phyloP scores from a whole-genome alignment of 2,329 filamentous ascomycete species.

The Colletotrichum aenigma region DNA sequence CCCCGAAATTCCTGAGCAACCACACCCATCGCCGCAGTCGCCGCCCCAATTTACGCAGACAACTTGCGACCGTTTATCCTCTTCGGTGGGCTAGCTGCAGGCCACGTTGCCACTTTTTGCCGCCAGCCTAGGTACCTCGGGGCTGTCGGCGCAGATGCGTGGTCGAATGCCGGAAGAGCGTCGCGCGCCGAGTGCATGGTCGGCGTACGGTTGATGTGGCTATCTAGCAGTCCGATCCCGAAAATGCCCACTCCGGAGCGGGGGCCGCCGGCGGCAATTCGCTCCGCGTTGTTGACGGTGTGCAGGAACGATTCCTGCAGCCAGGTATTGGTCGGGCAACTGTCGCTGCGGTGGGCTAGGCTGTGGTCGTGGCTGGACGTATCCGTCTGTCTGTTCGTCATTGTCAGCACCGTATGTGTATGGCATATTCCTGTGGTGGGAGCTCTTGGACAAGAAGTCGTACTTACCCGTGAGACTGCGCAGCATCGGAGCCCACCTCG shows the following conservation, averaged over 20 bases:
- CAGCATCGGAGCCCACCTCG: conserved; percentile 9
- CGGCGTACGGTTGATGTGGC: conserved; percentile 31
- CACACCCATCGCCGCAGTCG: not conserved
- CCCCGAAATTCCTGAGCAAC: not conserved
- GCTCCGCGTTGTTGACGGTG: conserved; percentile 29
- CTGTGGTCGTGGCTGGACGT: conserved; percentile 26
- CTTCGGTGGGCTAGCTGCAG: conserved; percentile 27
- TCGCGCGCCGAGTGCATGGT: conserved; percentile 27
- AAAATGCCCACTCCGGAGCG: conserved; percentile 28
- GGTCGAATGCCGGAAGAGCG: conserved; percentile 29
- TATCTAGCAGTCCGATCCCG: conserved; percentile 29
- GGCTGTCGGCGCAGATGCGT: not conserved
- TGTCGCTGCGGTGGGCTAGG: not conserved
- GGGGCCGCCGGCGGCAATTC: conserved; percentile 29
- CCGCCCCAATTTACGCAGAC: not conserved
- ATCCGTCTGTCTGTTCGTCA: conserved; percentile 4
- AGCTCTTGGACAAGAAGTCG: not conserved
- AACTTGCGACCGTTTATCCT: conserved; percentile 1
- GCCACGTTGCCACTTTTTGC: conserved; percentile 35
- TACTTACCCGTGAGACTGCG: not conserved
- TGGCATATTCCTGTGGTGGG: not conserved
- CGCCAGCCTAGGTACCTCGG: conserved; percentile 27
- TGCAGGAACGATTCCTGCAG: conserved; percentile 11
- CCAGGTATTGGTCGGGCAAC: not conserved
- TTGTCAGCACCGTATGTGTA: not conserved